Percentiles rank a stretch among this genome's conserved stretches.
phyloP scores from a whole-genome alignment of 2,329 filamentous ascomycete species.

The Atkinsonella texensis region DNA sequence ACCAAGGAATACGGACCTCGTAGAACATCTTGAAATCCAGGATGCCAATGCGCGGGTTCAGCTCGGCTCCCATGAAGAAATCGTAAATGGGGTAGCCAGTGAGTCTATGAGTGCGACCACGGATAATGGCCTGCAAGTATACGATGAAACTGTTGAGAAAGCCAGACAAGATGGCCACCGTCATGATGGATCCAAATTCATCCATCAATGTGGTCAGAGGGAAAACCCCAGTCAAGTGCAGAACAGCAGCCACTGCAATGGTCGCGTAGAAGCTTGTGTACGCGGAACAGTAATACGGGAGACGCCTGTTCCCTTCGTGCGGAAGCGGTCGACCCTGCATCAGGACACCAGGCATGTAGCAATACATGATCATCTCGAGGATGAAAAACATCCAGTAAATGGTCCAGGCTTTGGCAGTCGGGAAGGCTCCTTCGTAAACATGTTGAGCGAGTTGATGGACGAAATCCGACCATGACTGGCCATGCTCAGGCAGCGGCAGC shows the following conservation, averaged over 20 bases:
- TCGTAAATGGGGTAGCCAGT: constrained; percentile 71
- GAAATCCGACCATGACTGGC: constrained; percentile 63
- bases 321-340: constrained; percentile 79
- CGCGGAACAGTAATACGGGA: constrained; percentile 90
- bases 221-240: constrained; percentile 79
- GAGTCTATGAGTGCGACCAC: constrained; percentile 85
- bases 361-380: constrained; percentile 73
- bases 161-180: constrained; percentile 87
- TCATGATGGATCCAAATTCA: constrained; percentile 87
- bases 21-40: constrained; percentile 95
- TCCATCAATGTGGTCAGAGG: constrained; percentile 86
- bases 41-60: constrained; percentile 72
- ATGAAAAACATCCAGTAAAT: constrained; percentile 94
- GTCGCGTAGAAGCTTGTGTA: constrained; percentile 81
- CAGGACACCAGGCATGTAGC: constrained; percentile 76
- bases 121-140: constrained; percentile 70
- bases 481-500: constrained; percentile 54
- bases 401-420: constrained; percentile 68
- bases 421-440: constrained; percentile 75
- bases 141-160: constrained; percentile 73
- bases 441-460: constrained; percentile 56
- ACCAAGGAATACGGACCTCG: constrained; percentile 87
- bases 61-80: constrained; percentile 83
- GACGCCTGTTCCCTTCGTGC: constrained; percentile 71
- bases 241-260: constrained; percentile 52